phyloP scores from a whole-genome alignment of 495 filamentous ascomycete genomes.

The Corynascus novoguineensis region DNA sequence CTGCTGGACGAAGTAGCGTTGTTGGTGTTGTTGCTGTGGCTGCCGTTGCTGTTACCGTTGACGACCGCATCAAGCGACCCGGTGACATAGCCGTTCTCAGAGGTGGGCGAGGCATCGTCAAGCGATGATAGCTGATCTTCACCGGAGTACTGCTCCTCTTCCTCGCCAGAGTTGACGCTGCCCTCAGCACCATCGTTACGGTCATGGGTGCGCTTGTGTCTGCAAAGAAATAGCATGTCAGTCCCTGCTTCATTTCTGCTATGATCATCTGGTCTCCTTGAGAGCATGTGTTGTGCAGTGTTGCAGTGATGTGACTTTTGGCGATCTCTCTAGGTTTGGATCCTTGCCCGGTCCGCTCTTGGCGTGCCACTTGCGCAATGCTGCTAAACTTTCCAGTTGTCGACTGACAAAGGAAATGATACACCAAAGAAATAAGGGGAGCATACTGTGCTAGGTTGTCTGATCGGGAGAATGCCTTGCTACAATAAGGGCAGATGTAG shows the following conservation, averaged over 20 bases:
- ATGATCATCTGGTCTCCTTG: slow-evolving; percentile 18
- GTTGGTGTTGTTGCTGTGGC: slow-evolving; percentile 33
- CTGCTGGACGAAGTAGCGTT: slow-evolving; percentile 16
- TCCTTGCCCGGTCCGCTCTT: slow-evolving; percentile 21
- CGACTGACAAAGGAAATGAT: slow-evolving; percentile 31
- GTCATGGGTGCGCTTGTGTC: slow-evolving; percentile 94
- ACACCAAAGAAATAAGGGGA: slow-evolving; percentile 31
- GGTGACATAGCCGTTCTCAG: slow-evolving; percentile 49
- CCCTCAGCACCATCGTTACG: slow-evolving; percentile 66
- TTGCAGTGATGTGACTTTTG: slow-evolving; percentile 22
- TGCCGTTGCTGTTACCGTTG: slow-evolving; percentile 30
- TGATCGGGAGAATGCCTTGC: slow-evolving; percentile 95
- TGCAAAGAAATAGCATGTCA: slow-evolving; percentile 40
- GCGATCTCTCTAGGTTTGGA: slow-evolving; percentile 20
- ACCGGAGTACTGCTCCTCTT: slow-evolving; percentile 63
- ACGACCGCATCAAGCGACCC: slow-evolving; percentile 39
- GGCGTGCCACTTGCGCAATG: slow-evolving; percentile 35
- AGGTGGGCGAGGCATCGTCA: slow-evolving; percentile 67
- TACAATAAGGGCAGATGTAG: slow-evolving; percentile 94
- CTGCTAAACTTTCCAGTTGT: slow-evolving; percentile 18
- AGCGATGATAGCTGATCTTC: slow-evolving; percentile 69
- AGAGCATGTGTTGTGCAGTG: slow-evolving; percentile 31
- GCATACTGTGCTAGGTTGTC: slow-evolving; percentile 97
- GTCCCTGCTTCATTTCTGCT: slow-evolving; percentile 19
- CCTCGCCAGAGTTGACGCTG: slow-evolving; percentile 64